Conservation (phyloP, 1,284 basidiomycete genomes). For the Fomitiporia mediterranea region DNA sequence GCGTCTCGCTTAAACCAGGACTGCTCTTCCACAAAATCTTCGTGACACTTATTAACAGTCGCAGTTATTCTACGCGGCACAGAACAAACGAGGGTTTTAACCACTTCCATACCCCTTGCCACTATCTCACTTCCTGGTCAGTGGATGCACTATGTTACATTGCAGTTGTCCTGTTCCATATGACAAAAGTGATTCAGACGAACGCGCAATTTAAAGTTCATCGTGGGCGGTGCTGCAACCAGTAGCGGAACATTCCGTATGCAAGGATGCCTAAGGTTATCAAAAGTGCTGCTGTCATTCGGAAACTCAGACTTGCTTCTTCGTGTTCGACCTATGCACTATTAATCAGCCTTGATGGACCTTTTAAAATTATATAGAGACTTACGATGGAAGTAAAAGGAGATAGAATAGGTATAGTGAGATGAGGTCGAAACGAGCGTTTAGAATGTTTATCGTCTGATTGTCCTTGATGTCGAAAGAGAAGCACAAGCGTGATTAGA, state of each 20-base stretch:
- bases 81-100: too few relatives aligned
- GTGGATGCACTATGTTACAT: too few relatives aligned
- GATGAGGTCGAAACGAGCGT: slow-evolving; percentile 14
- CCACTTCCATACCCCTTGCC: too few relatives aligned
- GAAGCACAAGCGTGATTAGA: slow-evolving; percentile 5
- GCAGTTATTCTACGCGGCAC: too few relatives aligned
- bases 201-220: not conserved
- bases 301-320: slow-evolving; percentile 13
- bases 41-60: too few relatives aligned
- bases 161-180: too few relatives aligned
- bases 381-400: slow-evolving; percentile 20
- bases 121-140: too few relatives aligned
- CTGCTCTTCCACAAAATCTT: too few relatives aligned
- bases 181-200: too few relatives aligned
- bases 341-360: not conserved
- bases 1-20: too few relatives aligned
- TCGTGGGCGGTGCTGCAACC: slow-evolving; percentile 10
- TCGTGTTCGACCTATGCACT: slow-evolving; percentile 14
- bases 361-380: not conserved
- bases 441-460: slow-evolving; percentile 4
- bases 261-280: slow-evolving; percentile 4
- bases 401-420: slow-evolving; percentile 19
- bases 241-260: slow-evolving; percentile 11
- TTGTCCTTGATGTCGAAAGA: slow-evolving; percentile 1
- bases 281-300: slow-evolving; percentile 14